Base-by-base conservation (phyloP, 192 early-diverging fungal genomes). In the Rhizoclosmatium sp. region DNA sequence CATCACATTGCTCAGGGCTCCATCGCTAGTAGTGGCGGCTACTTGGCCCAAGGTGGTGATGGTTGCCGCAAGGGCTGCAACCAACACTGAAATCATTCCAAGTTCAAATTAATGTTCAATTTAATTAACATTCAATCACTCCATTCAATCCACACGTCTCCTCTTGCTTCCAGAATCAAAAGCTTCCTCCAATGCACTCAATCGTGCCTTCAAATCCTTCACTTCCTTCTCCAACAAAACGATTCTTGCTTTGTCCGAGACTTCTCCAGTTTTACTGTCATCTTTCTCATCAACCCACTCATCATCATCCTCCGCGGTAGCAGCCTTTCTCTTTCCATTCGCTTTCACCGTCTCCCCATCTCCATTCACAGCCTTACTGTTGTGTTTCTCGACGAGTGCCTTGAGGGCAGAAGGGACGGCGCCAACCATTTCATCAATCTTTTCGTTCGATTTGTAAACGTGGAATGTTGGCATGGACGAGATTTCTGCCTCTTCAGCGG, bases 401-500 rank as follows among this genome's bases (percentile, higher is more conserved):
- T 92, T 89, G 39, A 99, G 90, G 46, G 90, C 88, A 59, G 80
- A 71, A 31, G 89, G 86, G 82, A 94, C 91, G 7, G 94, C 97
- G 46, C 97, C 97, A 67, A 90, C 88, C 47, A 99, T 71, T 81
- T 95, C 92, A 47, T 82, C 90, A 59, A 96, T 87, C 81, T 91
- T 90, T 16, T 92, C 86, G 45, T 91, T 93, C 69, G 86, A 87
- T 71, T 92, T 89, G 88, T 87, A 97, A 75, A 96, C 87, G 74
- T 93, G 92, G 87, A 96, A 96, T 31, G 94, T 95, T 47, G 95
- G 95, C 92, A 94, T 96, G 81, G 89, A 88, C 9, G 69, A 45
- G 54, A 91, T 78, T 44, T 80, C 82, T 44, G 67, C 76, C 60
- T 56, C 19, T 58, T 87, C 82, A 23, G 89, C 85, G 39, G 87